These are phyloP conservation scores for Phytophthora sp. DNA, from an alignment of 352 stramenopile genomes.

Conservation along the genomic window DNA sequence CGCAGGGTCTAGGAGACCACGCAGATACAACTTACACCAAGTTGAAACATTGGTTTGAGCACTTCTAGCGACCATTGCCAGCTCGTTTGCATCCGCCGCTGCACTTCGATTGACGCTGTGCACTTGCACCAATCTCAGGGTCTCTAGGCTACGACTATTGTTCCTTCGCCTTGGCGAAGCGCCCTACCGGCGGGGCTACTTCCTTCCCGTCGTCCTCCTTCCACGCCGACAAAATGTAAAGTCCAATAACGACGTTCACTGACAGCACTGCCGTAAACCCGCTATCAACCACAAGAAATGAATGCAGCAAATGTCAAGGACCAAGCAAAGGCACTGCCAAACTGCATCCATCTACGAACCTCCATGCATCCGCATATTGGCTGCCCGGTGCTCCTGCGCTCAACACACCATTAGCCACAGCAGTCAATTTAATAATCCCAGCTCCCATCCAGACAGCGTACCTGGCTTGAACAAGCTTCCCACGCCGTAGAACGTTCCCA, in stretches of 20 bases:
- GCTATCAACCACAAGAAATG: constrained; percentile 38
- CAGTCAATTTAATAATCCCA: not conserved
- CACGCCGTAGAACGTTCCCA: constrained; percentile 72
- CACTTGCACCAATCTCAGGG: not conserved
- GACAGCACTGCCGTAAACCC: constrained; percentile 72
- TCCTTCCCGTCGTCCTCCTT: constrained; percentile 64
- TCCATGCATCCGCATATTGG: constrained; percentile 72
- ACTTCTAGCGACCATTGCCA: not conserved
- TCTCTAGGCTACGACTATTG: constrained; percentile 33
- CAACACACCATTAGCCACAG: not conserved
- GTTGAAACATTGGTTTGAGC: not conserved
- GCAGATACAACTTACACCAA: constrained; percentile 2
- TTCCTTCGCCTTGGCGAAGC: constrained; percentile 62
- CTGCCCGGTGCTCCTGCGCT: constrained; percentile 35
- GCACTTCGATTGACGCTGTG: not conserved
- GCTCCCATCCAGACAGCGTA: constrained; percentile 15
- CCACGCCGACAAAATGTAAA: constrained; percentile 81
- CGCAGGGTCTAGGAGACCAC: not conserved
- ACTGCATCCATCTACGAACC: constrained; percentile 33
- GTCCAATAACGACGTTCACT: constrained; percentile 78
- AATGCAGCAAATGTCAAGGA: not conserved
- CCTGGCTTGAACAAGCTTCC: constrained; percentile 51
- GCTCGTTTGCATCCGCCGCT: not conserved
- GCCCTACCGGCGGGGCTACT: constrained; percentile 55
- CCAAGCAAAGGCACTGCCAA: not conserved